Base-by-base conservation (phyloP, 495 filamentous ascomycete genomes). In the Xylona heveae region DNA sequence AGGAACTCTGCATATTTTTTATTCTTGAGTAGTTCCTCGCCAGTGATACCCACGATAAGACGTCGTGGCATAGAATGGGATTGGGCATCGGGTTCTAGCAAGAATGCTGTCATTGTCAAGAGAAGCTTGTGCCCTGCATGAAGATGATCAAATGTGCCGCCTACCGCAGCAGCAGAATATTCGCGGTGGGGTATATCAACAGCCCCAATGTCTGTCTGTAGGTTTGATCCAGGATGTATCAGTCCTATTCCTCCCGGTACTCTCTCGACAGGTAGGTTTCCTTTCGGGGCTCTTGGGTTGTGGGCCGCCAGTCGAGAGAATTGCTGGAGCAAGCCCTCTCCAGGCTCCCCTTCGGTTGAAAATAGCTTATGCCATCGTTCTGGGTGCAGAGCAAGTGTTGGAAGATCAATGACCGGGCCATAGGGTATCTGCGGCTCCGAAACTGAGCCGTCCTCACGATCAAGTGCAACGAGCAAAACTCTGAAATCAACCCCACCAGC, bases 91-190 rank as follows among this genome's bases (percentile, higher is more conserved):
- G 64, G 48, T 8, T 65, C 54, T 4, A 85, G 51, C 6, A 79
- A 58, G 30, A 93, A 58, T 3, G 76, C 74, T 6, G 71, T 76
- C 42, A 84, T 84, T 5, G 84, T 85, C 22, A 97, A 59, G 5
- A 97, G 66, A 15, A 94, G 61, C 46, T 93, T 94, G 57, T 97
- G 88, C n/a, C 88, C 88, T 18, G 78, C 66, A 47, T 95, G 88
- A 23, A 97, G 67, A 52, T 95, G 80, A 51, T 97, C 88, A 48
- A 95, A 97, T 3, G 88, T 95, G 13, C 88, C 88, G 25, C 85
- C 88, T 20, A 95, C 71, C n/a, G 68, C 71, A 20, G 91, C 75
- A 12, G 64, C 61, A 39, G 51, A 47, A 46, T 72, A 63, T 28
- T n/a, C n/a, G n/a, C n/a, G n/a, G n/a, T n/a, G n/a, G n/a, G n/a